Evolutionary conservation across 129 eudicot genomes (phyloP).

Genomic region (Pittosporum tobira): DNA sequence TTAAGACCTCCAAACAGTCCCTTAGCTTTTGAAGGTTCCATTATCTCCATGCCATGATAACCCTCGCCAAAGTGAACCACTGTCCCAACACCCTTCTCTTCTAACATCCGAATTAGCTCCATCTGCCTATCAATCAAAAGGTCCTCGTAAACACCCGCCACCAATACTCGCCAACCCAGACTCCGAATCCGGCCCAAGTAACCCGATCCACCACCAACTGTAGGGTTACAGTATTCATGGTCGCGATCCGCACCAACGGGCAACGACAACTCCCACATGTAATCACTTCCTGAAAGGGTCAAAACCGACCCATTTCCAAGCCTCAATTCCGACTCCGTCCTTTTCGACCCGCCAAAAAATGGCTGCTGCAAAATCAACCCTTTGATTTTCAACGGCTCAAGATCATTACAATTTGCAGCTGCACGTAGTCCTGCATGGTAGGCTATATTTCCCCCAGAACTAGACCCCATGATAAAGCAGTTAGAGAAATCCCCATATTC

Average conservation of each 20-base stretch:
- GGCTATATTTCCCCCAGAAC: slow-evolving; percentile 60
- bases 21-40: slow-evolving; percentile 25
- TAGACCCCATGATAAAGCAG: slow-evolving; percentile 31
- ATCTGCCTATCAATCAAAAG: slow-evolving; percentile 24
- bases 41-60: slow-evolving; percentile 32
- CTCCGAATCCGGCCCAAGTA: slow-evolving; percentile 14
- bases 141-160: slow-evolving; percentile 30
- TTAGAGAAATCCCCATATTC: slow-evolving; percentile 29
- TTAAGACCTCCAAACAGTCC: slow-evolving; percentile 11
- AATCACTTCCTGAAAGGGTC: slow-evolving; percentile 25
- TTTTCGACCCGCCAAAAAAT: slow-evolving; percentile 29
- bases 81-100: slow-evolving; percentile 14
- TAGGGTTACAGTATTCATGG: slow-evolving; percentile 33
- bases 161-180: slow-evolving; percentile 34
- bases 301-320: slow-evolving; percentile 16
- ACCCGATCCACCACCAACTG: slow-evolving; percentile 17
- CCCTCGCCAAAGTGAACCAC: slow-evolving; percentile 19
- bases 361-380: slow-evolving; percentile 36
- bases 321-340: slow-evolving; percentile 28
- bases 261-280: slow-evolving; percentile 26
- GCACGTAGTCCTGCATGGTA: slow-evolving; percentile 41
- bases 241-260: slow-evolving; percentile 32
- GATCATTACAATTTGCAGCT: slow-evolving; percentile 13
- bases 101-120: slow-evolving; percentile 21
- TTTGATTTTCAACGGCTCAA: slow-evolving; percentile 26